Base-by-base conservation (phyloP, 805 yeast species). In the Grigorovia jiainica region DNA sequence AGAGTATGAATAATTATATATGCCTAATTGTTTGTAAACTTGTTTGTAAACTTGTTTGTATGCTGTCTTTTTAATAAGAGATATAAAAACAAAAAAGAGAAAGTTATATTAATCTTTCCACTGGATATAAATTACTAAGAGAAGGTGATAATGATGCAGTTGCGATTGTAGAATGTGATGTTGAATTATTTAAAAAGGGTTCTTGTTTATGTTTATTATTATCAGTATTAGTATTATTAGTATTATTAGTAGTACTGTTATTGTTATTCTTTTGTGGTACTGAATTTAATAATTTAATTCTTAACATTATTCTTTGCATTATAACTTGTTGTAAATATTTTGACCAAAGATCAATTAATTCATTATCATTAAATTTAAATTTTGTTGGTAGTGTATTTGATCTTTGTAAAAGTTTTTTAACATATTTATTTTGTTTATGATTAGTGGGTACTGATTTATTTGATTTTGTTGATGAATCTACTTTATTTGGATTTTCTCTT, bases 311-410 rank as follows among this genome's bases (percentile, higher is more conserved):
- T 41, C 70, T 50, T 35, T 55, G 57, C 1, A 54, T 49, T n/a
- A 65, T 48, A n/a, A 61, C 60, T 10, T 55, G 41, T 36, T 51
- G 48, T 27, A 65, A 39, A 40, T 65, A 65, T 36, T 57, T 39
- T 34, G 51, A 57, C 70, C 70, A 66, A 2, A 65, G 29, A 0
- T 48, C 45, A 5, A 34, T 18, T 17, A 38, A 36, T 25, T 32
- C 23, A 19, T 20, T 30, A 23, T 23, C 23, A 15, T 29, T 24
- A 20, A 41, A 21, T 20, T 27, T 32, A 16, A 40, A n/a, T 27
- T 24, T 25, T n/a, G 24, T 19, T 23, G 44, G 37, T 19, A 43
- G 13, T 15, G 39, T 35, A 35, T 36, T 34, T 13, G 38, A 36
- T 35, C 38, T 40, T 11, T 21, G 27, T 10, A 32, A 15, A n/a